Conservation (phyloP, 2,329 filamentous ascomycete species). For the Cercospora sesami region DNA sequence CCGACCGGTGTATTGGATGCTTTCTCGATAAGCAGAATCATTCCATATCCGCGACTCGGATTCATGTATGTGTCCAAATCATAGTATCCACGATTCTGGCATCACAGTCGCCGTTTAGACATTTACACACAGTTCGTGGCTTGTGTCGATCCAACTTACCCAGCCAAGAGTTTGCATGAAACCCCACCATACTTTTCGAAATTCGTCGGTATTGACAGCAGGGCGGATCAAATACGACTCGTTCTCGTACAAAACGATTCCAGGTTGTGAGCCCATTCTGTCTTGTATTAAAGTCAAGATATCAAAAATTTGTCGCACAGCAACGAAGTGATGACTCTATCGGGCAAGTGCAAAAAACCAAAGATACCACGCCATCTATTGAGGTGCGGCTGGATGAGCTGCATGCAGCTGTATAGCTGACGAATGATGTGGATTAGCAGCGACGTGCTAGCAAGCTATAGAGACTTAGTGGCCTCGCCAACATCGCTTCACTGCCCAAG, state of each 20-base stretch:
- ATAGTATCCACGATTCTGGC: conserved; percentile 38
- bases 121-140: neutral
- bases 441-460: neutral
- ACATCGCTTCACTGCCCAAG: neutral
- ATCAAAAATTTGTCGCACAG: neutral
- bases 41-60: conserved; percentile 32
- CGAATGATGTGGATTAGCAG: neutral
- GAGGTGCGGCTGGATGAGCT: neutral
- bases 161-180: conserved; percentile 40
- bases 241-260: conserved; percentile 14
- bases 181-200: conserved; percentile 39
- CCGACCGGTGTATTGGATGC: neutral
- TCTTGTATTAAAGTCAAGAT: neutral
- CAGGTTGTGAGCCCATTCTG: neutral
- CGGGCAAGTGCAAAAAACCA: neutral
- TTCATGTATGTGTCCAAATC: conserved; percentile 40
- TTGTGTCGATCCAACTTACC: conserved; percentile 29
- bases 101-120: neutral
- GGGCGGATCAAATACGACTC: conserved; percentile 25
- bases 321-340: neutral
- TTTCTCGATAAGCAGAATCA: conserved; percentile 38
- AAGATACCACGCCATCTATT: neutral
- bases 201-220: conserved; percentile 22
- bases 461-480: neutral
- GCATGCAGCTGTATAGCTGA: conserved; percentile 1